A percentile compares a stretch with the other conserved stretches of the same genome.
Conservation (phyloP, 2,329 filamentous ascomycete genomes). For the Nigrospora oryzae region DNA sequence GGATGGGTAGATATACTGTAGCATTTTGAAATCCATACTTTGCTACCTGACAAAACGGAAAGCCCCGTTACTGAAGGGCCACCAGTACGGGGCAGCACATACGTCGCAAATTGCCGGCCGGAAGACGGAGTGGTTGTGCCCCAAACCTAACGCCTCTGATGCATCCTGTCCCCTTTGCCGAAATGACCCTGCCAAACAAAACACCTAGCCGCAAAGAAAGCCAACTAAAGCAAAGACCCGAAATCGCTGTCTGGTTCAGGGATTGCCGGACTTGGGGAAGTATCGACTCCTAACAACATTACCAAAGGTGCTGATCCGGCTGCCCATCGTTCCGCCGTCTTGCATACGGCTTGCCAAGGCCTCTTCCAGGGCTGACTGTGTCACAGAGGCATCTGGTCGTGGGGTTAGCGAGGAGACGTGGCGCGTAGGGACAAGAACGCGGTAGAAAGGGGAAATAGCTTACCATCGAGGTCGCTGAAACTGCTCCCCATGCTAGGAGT, state of each 20-base stretch:
- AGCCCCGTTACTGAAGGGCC: too few species aligned
- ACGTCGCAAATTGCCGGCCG: background rate
- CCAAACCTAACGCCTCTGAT: too few species aligned
- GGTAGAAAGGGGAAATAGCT: constrained; percentile 7
- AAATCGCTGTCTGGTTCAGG: background rate
- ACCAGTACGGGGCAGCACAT: too few species aligned
- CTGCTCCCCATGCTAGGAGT: constrained; percentile 78
- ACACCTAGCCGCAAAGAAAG: background rate
- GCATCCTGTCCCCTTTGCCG: too few species aligned
- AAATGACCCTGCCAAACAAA: background rate
- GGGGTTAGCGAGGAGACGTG: constrained; percentile 3
- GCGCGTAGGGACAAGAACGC: background rate
- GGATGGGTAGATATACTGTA: too few species aligned
- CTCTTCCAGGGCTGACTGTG: constrained; percentile 73
- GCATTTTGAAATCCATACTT: too few species aligned
- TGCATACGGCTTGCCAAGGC: constrained; percentile 66
- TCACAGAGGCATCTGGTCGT: constrained; percentile 64
- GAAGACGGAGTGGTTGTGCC: too few species aligned
- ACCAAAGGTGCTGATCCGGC: constrained; percentile 60
- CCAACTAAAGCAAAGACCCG: background rate
- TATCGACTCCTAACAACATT: constrained; percentile 58
- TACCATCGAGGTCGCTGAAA: constrained; percentile 77
- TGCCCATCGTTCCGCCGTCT: constrained; percentile 45
- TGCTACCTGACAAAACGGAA: too few species aligned
- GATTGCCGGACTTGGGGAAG: constrained; percentile 23